phyloP scores from a whole-genome alignment of 495 filamentous ascomycete species.

The Penicillium subrubescens region DNA sequence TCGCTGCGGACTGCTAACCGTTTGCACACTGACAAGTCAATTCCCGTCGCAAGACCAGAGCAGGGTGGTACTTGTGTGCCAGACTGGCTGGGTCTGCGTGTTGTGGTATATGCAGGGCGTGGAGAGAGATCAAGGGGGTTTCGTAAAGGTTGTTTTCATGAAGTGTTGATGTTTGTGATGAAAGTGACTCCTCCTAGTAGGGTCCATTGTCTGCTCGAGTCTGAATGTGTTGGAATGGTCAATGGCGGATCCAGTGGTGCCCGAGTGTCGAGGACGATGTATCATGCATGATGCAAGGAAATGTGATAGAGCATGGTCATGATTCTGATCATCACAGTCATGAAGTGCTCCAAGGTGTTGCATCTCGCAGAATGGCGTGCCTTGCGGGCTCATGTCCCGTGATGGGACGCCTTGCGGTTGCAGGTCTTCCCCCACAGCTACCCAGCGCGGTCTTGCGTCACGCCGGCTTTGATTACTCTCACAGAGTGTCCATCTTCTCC shows the following conservation, averaged over 20 bases:
- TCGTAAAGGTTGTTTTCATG: neutral
- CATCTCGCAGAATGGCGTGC: neutral
- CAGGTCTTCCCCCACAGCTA: neutral
- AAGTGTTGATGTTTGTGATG: neutral
- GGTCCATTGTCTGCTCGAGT: neutral
- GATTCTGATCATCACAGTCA: neutral
- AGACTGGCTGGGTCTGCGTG: neutral
- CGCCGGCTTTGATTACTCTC: neutral
- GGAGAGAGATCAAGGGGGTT: neutral
- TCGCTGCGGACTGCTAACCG: too few relatives aligned
- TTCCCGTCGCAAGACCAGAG: too few relatives aligned
- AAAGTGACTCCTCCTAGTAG: neutral
- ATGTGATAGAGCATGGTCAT: neutral
- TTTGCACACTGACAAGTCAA: too few relatives aligned
- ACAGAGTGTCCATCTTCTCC: conserved; percentile 14
- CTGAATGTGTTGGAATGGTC: neutral
- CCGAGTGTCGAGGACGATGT: neutral
- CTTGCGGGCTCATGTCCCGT: neutral
- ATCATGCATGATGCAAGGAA: neutral
- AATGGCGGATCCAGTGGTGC: neutral
- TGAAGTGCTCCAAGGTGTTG: neutral
- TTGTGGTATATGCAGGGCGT: neutral
- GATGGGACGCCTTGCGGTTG: neutral
- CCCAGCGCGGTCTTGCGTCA: neutral
- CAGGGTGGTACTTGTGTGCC: too few relatives aligned